Conservation (phyloP, 2,329 filamentous ascomycete species). For the Exophiala calicioides region DNA sequence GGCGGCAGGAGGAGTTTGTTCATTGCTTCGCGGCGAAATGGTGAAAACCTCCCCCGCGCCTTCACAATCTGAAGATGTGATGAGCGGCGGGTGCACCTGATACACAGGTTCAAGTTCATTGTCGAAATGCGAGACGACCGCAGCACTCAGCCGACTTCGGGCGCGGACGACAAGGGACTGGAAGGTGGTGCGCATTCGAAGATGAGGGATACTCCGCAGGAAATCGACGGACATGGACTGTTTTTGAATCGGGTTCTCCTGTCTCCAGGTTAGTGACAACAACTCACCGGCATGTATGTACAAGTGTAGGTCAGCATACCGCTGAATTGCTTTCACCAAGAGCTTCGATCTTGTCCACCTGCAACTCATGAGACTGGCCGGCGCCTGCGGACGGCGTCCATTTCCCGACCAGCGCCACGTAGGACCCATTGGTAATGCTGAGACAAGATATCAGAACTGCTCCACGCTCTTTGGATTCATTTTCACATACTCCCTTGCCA, state of each 20-base stretch:
- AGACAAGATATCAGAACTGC: constrained; percentile 26
- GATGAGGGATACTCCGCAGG: constrained; percentile 82
- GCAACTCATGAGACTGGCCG: constrained; percentile 76
- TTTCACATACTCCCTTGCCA: constrained; percentile 68
- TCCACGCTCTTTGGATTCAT: constrained; percentile 31
- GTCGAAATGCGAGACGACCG: constrained; percentile 72
- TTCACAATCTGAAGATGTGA: constrained; percentile 96
- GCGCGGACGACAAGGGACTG: constrained; percentile 79
- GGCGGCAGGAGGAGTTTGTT: constrained; percentile 13
- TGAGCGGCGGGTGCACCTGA: constrained; percentile 85
- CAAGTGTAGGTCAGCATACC: constrained; percentile 2
- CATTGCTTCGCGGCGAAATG: constrained; percentile 50
- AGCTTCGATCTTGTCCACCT: constrained; percentile 67
- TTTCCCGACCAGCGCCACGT: constrained; percentile 73
- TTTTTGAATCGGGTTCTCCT: constrained; percentile 93
- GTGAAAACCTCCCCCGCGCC: constrained; percentile 93
- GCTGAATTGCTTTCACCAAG: constrained; percentile 69
- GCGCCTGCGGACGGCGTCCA: constrained; percentile 69
- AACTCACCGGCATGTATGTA: too few species aligned
- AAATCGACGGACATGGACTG: constrained; percentile 92
- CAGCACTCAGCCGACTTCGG: constrained; percentile 75
- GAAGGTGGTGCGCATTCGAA: constrained; percentile 77
- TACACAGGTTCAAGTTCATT: constrained; percentile 65
- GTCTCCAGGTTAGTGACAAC: constrained; percentile 6
- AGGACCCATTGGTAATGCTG: constrained; percentile 79